Percentiles rank a stretch among this genome's conserved stretches.
phyloP scores from a whole-genome alignment of 2,329 filamentous ascomycete species.

The Tolypocladium tropicale region DNA sequence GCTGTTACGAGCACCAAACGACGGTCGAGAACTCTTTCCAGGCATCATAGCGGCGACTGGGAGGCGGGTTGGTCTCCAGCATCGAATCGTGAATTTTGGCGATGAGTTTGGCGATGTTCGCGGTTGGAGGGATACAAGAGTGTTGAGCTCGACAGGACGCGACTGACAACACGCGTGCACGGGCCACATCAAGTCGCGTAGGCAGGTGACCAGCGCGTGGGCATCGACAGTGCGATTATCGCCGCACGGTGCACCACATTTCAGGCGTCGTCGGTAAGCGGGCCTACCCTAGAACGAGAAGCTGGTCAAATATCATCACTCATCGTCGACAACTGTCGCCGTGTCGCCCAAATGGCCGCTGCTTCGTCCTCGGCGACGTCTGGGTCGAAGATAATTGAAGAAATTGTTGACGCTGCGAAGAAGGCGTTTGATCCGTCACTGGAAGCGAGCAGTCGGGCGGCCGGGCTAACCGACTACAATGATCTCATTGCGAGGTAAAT shows the following conservation, averaged over 20 bases:
- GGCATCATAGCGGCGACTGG: not conserved
- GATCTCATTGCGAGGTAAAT: slow-evolving; percentile 37
- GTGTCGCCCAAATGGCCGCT: slow-evolving; percentile 15
- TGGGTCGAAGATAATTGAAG: slow-evolving; percentile 20
- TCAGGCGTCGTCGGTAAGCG: accelerated
- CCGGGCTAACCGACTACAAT: slow-evolving; percentile 29
- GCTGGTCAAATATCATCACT: not conserved
- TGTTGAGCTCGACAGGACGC: not conserved
- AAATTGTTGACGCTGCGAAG: slow-evolving; percentile 28
- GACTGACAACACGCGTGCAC: not conserved
- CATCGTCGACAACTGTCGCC: not conserved
- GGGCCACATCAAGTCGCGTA: slow-evolving; percentile 7
- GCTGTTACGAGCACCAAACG: slow-evolving; percentile 12
- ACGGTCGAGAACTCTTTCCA: not conserved
- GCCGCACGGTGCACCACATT: slow-evolving; percentile 1
- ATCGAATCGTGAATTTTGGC: not conserved
- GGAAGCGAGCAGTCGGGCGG: slow-evolving; percentile 20
- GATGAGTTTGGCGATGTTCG: not conserved
- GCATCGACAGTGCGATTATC: not conserved
- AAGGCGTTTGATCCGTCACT: slow-evolving; percentile 38
- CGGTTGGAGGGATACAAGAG: not conserved
- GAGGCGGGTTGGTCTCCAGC: not conserved
- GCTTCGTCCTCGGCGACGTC: slow-evolving; percentile 9
- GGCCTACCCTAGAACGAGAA: not conserved
- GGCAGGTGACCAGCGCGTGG: slow-evolving; percentile 15